Percentiles rank a stretch among this genome's conserved stretches.
Conservation (phyloP, 129 eudicot species). For the Flaveria robusta region DNA sequence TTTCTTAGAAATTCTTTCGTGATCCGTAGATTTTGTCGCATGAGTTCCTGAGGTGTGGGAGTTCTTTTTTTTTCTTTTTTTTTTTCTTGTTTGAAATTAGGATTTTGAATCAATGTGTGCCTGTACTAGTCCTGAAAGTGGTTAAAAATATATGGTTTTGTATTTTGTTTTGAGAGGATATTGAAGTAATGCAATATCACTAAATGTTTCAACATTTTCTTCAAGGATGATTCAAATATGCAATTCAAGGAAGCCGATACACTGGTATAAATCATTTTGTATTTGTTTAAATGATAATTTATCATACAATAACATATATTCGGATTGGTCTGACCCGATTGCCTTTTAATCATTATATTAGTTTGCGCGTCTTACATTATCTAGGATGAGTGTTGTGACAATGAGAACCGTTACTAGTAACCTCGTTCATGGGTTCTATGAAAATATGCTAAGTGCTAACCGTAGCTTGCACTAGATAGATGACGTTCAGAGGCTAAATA, state of each 20-base stretch:
- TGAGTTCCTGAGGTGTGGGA: slow-evolving; percentile 11
- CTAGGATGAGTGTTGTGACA: no score
- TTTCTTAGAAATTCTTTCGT: slow-evolving; percentile 23
- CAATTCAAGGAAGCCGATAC: not conserved
- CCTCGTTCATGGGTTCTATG: no score
- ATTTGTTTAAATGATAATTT: not conserved
- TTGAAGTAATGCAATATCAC: slow-evolving; percentile 2
- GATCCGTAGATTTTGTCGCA: slow-evolving; percentile 17
- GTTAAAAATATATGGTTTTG: slow-evolving; percentile 9
- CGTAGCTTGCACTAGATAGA: no score
- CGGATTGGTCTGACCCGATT: no score
- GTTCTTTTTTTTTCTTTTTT: not conserved
- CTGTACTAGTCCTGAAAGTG: not conserved
- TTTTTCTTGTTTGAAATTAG: not conserved
- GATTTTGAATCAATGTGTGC: slow-evolving; percentile 16
- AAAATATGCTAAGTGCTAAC: no score
- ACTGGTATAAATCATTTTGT: not conserved
- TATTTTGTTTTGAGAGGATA: slow-evolving; percentile 1
- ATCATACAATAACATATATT: not conserved
- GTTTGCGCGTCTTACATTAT: not conserved
- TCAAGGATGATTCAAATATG: not conserved
- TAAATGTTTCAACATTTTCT: not conserved
- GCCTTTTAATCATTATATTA: not conserved
- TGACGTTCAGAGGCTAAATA: no score
- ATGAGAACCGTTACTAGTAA: no score